Percentiles rank a stretch among this genome's conserved stretches.
Conservation (phyloP, 441 rosid genomes). For the Mallotus japonicus region DNA sequence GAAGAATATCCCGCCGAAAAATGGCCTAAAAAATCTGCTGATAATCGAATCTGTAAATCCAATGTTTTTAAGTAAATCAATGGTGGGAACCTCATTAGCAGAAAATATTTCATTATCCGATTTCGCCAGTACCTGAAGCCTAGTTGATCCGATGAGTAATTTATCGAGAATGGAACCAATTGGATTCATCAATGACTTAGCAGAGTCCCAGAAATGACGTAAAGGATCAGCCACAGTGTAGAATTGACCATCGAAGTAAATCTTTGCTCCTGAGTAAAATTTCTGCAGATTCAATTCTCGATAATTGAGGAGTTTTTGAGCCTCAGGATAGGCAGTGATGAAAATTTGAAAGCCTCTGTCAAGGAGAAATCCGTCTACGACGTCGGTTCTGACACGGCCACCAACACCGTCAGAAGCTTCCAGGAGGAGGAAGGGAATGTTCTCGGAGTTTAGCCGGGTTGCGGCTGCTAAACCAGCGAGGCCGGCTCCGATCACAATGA, state of each 20-base stretch:
- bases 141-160: slow-evolving; percentile 60
- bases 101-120: slow-evolving; percentile 51
- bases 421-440: slow-evolving; percentile 62
- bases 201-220: slow-evolving; percentile 66
- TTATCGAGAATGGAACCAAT: slow-evolving; percentile 78
- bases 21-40: slow-evolving; percentile 67
- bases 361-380: slow-evolving; percentile 69
- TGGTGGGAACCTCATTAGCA: slow-evolving; percentile 48
- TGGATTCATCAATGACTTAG: slow-evolving; percentile 62
- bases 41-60: slow-evolving; percentile 71
- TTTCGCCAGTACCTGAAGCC: slow-evolving; percentile 50
- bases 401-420: slow-evolving; percentile 88
- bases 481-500: slow-evolving; percentile 75
- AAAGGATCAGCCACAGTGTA: slow-evolving; percentile 86
- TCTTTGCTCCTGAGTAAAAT: slow-evolving; percentile 78
- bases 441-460: slow-evolving; percentile 47
- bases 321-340: slow-evolving; percentile 91
- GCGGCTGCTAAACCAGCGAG: slow-evolving; percentile 93
- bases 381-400: slow-evolving; percentile 82
- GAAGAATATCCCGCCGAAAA: slow-evolving; percentile 88
- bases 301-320: slow-evolving; percentile 68
- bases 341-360: slow-evolving; percentile 96
- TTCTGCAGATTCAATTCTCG: slow-evolving; percentile 33
- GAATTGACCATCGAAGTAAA: slow-evolving; percentile 58
- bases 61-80: slow-evolving; percentile 46